A percentile compares a stretch with the other conserved stretches of the same genome.
These are phyloP conservation scores for Comarum palustre DNA, from an alignment of 306 rosid genomes.

Conservation along the genomic window DNA sequence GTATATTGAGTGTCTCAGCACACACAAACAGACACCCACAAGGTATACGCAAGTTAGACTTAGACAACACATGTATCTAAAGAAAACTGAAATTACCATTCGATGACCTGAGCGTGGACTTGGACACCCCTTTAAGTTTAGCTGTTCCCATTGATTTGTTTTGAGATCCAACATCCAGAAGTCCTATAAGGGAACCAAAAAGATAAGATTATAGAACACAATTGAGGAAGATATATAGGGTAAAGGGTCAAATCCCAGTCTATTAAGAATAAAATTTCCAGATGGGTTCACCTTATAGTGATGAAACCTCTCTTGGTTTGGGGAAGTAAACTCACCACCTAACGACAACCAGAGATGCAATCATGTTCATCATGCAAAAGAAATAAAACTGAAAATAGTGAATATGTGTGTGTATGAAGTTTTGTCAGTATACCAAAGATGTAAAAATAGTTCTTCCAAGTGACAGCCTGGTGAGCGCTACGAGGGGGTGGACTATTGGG, in stretches of 20 bases:
- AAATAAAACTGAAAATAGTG: background rate
- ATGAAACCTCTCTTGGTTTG: conserved; percentile 97
- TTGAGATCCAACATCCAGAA: conserved; percentile 94
- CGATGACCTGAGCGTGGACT: conserved; percentile 99
- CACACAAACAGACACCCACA: background rate
- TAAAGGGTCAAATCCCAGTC: conserved; percentile 24
- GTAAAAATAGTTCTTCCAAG: conserved; percentile 91
- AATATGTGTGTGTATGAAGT: background rate
- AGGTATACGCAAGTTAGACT: background rate
- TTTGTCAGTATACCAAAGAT: conserved; percentile 55
- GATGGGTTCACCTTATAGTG: conserved; percentile 77
- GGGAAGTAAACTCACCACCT: conserved; percentile 98
- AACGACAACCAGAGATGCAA: conserved; percentile 12
- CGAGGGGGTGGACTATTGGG: conserved; percentile 99
- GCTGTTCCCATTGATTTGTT: conserved; percentile 97
- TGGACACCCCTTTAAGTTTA: conserved; percentile 85
- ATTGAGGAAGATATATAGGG: background rate
- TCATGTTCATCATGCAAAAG: background rate
- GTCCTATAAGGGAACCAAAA: conserved; percentile 49
- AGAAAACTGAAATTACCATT: conserved; percentile 57
- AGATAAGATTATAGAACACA: conserved; percentile 9
- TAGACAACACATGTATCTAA: conserved; percentile 11
- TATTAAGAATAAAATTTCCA: conserved; percentile 14
- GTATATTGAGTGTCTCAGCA: background rate
- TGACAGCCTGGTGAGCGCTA: conserved; percentile 95